Base-by-base conservation (phyloP, 2,329 filamentous ascomycete species). In the Grosmannia serpens region DNA sequence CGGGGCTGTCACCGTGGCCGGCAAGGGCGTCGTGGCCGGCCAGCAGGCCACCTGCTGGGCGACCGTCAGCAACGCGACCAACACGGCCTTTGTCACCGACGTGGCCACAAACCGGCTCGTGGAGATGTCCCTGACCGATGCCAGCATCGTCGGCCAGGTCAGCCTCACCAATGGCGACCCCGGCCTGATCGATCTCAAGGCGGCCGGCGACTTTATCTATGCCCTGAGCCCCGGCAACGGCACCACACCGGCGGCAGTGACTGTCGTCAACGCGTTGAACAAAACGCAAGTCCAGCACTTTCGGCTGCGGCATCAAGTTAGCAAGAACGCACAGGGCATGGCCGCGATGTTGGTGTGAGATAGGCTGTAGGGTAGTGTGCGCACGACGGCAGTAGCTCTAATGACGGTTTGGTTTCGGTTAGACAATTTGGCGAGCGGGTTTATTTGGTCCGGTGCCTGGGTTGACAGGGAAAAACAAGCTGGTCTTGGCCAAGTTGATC, bases 21-120 rank as follows among this genome's bases (percentile, higher is more conserved):
- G 69, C n/a, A 72, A 68, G 53, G 69, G 71, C n/a, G 62, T 65
- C 1, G 69, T 86, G 15, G 69, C 70, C 0, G 77, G 73, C 44
- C 83, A 86, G 64, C 67, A 61, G 8, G 79, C 80, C 1, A 83
- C 79, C 0, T 86, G 82, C 67, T 86, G 83, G 83, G 74, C 71
- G 0, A 71, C 80, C 1, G 70, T 83, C 47, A 80, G 78, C 0
- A 59, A 69, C 0, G 66, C 69, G 0, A 81, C 78, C 0, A 68
- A 72, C 9, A 80, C 74, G 0, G 79, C 77, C 0, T 87, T 82
- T 59, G 79, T 86, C 4, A 79, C 81, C 0, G 83, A 86, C 62
- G 79, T 78, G 0, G 76, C 59, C 0, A 63, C 70, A 3, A 78
- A 83, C 64, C 72, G 75, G 4, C 64, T 87, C 0, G 74, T 85